Evolutionary conservation across 129 eudicot genomes (phyloP), one percentile per base, ranked within the genome.

Genomic region (Centrapalus pauciflorus): DNA sequence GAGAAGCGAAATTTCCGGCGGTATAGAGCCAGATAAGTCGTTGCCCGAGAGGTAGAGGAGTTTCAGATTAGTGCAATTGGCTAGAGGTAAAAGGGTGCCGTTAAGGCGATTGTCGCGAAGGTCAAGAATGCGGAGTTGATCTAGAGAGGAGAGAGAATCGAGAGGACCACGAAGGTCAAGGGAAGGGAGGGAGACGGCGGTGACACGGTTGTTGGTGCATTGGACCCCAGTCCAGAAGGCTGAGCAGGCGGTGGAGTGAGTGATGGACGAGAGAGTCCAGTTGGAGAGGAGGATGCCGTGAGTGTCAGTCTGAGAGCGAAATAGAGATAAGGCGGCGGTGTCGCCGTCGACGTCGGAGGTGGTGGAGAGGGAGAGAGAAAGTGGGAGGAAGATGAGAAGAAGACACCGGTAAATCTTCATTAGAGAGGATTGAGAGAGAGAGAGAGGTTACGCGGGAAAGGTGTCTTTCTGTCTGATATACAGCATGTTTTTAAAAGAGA

Each of bases 91-190:
- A 34, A 93, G 41, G 3, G 96, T 66, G 67, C 87, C 92, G 70
- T 93, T 93, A 28, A 93, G 82, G 60, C 99, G 95, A 76, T 93
- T 93, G 66, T 80, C 35, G 26, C 77, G 81, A 52, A 93, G 96
- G 63, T 93, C 93, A 21, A 93, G 88, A 43, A 83, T 43, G 9
- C 96, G 99, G 72, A 93, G 99, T 78, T 88, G 95, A 46, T 80
- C 87, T 26, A 93, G 84, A 2, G 96, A 82, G 63, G 96, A 72
- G 25, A 93, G 86, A 17, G 89, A 74, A 51, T 66, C 77, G 30
- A 93, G 73, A 1, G 92, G 85, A 43, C 99, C 96, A 7, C 99
- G 96, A 80, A 93, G 95, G 79, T 80, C 78, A 67, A 75, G 80
- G 43, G 78, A 82, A 1, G 96, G 90, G 64, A 93, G 92, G 41